These are phyloP conservation scores for Monoraphidium neglectum DNA, from an alignment of 139 green algal species.

Conservation along the genomic window DNA sequence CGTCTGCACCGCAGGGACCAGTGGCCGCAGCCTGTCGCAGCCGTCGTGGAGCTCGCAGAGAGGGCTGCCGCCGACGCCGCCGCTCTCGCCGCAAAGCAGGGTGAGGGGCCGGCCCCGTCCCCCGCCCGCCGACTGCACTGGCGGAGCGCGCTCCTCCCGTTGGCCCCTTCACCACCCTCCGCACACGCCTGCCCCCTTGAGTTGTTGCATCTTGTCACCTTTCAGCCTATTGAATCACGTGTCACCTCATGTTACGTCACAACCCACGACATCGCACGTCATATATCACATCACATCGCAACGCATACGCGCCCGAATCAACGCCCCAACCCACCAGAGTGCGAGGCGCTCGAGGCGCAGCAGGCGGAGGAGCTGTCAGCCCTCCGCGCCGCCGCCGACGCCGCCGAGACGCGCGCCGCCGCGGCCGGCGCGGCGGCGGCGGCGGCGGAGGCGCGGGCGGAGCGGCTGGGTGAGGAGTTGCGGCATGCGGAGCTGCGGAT, in stretches of 20 bases:
- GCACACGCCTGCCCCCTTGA: neutral
- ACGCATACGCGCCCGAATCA: too few species aligned
- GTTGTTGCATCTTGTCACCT: neutral
- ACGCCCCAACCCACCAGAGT: too few species aligned
- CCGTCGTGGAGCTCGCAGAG: conserved; percentile 31
- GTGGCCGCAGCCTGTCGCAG: conserved; percentile 29
- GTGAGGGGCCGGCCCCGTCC: neutral
- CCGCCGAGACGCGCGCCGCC: conserved; percentile 6
- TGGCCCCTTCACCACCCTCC: neutral
- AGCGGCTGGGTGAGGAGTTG: conserved; percentile 1
- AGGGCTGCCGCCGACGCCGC: neutral
- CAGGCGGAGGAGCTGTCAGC: conserved; percentile 19
- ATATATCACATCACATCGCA: too few species aligned
- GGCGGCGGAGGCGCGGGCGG: neutral
- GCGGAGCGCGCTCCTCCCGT: neutral
- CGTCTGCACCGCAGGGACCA: conserved; percentile 18
- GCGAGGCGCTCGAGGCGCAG: conserved; percentile 6
- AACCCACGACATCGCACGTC: too few species aligned
- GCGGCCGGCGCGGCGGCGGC: conserved; percentile 17
- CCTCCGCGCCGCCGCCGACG: conserved; percentile 4
- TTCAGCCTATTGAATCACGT: neutral
- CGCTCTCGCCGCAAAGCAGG: neutral
- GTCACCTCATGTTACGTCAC: too few species aligned
- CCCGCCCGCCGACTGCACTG: neutral
- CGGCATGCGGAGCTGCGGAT: too few species aligned